A percentile compares a stretch with the other conserved stretches of the same genome.
These are phyloP conservation scores for Takashimella tepidaria DNA, from an alignment of 1,284 basidiomycete species.

Conservation along the genomic window DNA sequence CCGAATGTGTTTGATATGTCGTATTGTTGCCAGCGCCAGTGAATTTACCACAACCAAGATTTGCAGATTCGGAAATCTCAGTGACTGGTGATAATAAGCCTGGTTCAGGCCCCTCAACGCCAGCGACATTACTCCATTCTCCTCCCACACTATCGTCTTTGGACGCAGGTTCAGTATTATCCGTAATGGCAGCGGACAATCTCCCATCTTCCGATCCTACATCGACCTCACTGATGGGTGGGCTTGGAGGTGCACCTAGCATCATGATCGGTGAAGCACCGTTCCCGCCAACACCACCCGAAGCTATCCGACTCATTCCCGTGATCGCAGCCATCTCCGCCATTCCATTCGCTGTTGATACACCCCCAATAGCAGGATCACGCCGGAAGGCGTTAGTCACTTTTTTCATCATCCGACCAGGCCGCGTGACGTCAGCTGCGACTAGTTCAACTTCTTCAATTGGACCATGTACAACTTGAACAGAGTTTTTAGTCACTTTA, in stretches of 20 bases:
- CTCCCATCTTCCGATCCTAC: constrained; percentile 7
- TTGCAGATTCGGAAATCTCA: background rate
- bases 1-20: constrained; percentile 6
- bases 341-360: background rate
- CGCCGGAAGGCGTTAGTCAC: constrained; percentile 32
- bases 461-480: constrained; percentile 23
- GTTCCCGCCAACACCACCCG: background rate
- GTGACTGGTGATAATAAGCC: background rate
- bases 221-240: constrained; percentile 37
- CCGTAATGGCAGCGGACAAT: background rate
- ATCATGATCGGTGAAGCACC: constrained; percentile 18
- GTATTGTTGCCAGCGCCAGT: background rate
- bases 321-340: background rate
- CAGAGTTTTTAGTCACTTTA: constrained; percentile 32
- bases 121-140: background rate
- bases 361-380: background rate
- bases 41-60: too few species aligned
- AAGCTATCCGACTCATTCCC: background rate
- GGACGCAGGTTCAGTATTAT: background rate
- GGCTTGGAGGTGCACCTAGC: constrained; percentile 44
- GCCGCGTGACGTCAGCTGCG: constrained; percentile 3
- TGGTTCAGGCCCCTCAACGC: background rate
- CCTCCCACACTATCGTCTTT: constrained; percentile 4
- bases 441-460: background rate
- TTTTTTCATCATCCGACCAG: constrained; percentile 27